Evolutionary conservation across 192 early-diverging fungal species (phyloP).

Genomic region (Rhizoclosmatium sp.): DNA sequence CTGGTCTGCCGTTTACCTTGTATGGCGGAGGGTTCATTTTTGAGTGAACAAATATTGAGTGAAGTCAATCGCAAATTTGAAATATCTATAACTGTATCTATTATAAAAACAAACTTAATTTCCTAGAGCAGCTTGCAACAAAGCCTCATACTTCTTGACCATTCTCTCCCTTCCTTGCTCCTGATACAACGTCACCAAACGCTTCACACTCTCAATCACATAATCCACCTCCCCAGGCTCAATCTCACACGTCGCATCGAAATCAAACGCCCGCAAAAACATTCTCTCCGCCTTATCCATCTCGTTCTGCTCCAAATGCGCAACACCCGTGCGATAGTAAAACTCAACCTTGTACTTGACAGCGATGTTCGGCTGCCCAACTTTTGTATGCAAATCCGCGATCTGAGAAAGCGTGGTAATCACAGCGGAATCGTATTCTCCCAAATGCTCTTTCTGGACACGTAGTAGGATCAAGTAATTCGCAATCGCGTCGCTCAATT

Average conservation of each 20-base stretch:
- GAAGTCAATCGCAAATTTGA: no score
- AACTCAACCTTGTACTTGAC: constrained; percentile 6
- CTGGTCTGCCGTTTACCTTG: constrained; percentile 23
- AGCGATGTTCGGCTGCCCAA: neutral
- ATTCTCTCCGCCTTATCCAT: constrained; percentile 5
- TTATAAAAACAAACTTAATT: neutral
- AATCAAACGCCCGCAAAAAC: constrained; percentile 15
- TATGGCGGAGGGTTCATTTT: no score
- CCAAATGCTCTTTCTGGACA: no score
- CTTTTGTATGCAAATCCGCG: neutral
- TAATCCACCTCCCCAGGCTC: neutral
- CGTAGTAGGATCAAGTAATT: no score
- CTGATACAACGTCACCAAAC: neutral
- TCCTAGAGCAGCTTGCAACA: neutral
- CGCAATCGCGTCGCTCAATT: neutral
- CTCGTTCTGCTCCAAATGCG: neutral
- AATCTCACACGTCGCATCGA: neutral
- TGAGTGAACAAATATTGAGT: no score
- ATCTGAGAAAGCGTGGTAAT: neutral
- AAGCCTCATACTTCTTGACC: constrained; percentile 7
- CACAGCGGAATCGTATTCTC: no score
- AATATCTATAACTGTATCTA: no score
- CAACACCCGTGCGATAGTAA: neutral
- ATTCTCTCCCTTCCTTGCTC: neutral
- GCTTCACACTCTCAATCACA: constrained; percentile 3